Evolutionary conservation across 1,139 yeast species (phyloP), one percentile per base, ranked within the genome.

Genomic region (Sugiyamaella novakii): DNA sequence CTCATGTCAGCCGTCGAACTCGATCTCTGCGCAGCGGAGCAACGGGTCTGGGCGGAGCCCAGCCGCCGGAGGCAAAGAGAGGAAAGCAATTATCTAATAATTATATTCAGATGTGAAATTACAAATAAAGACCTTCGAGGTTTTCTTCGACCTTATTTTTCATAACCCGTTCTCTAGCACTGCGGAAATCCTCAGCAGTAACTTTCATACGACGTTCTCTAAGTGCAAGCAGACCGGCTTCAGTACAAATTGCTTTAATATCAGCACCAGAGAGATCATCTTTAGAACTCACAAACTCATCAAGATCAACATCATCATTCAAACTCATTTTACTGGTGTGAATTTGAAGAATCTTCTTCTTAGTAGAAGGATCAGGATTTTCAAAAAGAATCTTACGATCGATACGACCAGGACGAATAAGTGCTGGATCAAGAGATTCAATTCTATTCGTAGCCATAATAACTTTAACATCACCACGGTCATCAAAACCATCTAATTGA

Each of bases 171-270:
- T 94, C 98, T 72, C 92, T 87, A 11, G 98, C 99, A 60, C 84
- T 82, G 66, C 86, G 83, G 76, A 94, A 94, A 68, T 94, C 98
- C 55, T 87, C 91, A 24, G 94, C 95, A 43, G 91, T 87, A 36
- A 94, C 98, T 74, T 88, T 94, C 98, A 92, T 92, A 74, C 98
- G 83, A 71, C 98, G 84, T 70, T 94, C 98, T 72, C 98, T 81
- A 65, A 94, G 77, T 4, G 98, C 98, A 62, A 92, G 77, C 64
- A 94, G 76, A 50, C 98, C 99, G 1, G 98, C 98, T 69, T 92
- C 98, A 1, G 98, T 91, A 70, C 98, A 91, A 72, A 94, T 87
- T 25, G 98, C 98, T 74, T 92, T 92, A 63, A 92, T 92, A 69
- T 94, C 98, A 8, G 99, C 99, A 51, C 99, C 99, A 14, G 96